Evolutionary conservation across 2,329 filamentous ascomycete genomes (phyloP).

Genomic region (Furcasterigmium sp.): DNA sequence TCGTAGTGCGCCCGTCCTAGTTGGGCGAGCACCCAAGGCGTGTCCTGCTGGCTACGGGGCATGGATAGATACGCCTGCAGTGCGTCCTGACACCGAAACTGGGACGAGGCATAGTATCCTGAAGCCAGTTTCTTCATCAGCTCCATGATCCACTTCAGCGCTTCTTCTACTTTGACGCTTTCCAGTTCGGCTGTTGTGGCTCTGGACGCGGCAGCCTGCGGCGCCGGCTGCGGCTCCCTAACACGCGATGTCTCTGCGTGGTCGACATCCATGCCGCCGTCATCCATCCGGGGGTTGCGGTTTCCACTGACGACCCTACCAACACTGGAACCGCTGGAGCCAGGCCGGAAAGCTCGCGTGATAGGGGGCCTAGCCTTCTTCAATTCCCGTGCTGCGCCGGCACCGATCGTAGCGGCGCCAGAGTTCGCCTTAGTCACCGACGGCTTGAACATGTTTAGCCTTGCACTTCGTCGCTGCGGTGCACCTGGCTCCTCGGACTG

Average conservation of each 20-base stretch:
- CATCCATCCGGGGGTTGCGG: constrained; percentile 62
- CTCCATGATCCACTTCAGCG: constrained; percentile 70
- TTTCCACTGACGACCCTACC: constrained; percentile 88
- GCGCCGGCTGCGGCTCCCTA: constrained; percentile 28
- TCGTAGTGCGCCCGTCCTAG: constrained; percentile 91
- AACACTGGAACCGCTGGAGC: constrained; percentile 63
- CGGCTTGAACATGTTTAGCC: constrained; percentile 65
- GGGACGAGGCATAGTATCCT: constrained; percentile 72
- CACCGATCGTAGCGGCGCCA: constrained; percentile 49
- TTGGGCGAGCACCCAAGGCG: constrained; percentile 87
- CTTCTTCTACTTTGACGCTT: constrained; percentile 64
- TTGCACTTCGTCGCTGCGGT: constrained; percentile 65
- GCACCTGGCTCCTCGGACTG: constrained; percentile 53
- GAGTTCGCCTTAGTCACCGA: constrained; percentile 61
- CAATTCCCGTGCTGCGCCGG: constrained; percentile 64
- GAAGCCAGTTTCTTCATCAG: constrained; percentile 76
- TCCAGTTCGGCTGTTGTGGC: constrained; percentile 42
- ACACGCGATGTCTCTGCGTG: constrained; percentile 51
- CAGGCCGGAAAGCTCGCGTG: constrained; percentile 59
- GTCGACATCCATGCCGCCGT: constrained; percentile 65
- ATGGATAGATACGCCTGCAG: constrained; percentile 68
- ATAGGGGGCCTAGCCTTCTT: constrained; percentile 78
- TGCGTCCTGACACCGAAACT: constrained; percentile 74
- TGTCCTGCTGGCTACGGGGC: constrained; percentile 73
- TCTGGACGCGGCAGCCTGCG: constrained; percentile 10